phyloP scores from a whole-genome alignment of 2,329 filamentous ascomycete genomes.

The Calonectria honghensis region DNA sequence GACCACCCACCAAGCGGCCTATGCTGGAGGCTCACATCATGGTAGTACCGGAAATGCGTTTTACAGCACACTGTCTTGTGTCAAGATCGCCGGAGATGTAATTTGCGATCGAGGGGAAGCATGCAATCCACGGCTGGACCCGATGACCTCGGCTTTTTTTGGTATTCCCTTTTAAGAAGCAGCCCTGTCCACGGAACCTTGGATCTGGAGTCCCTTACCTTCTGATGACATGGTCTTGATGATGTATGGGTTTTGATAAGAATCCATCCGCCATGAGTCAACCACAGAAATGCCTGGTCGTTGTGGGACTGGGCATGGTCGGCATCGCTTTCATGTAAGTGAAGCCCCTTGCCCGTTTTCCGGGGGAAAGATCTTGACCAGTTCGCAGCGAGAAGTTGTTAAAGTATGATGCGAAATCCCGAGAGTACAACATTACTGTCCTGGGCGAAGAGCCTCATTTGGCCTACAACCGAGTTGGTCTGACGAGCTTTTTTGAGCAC shows the following conservation, averaged over 20 bases:
- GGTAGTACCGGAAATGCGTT: constrained; percentile 50
- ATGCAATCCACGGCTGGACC: constrained; percentile 36
- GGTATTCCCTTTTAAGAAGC: constrained; percentile 45
- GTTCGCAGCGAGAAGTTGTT: constrained; percentile 85
- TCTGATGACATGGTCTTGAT: not conserved
- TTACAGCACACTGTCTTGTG: constrained; percentile 41
- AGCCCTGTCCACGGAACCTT: constrained; percentile 21
- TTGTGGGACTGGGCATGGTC: constrained; percentile 95
- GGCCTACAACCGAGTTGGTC: constrained; percentile 92
- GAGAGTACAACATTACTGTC: constrained; percentile 88
- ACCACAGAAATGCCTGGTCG: constrained; percentile 79
- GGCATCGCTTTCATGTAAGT: constrained; percentile 90
- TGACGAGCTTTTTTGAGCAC: constrained; percentile 93
- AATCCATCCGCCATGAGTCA: constrained; percentile 43
- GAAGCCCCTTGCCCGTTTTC: not conserved
- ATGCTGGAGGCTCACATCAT: constrained; percentile 37
- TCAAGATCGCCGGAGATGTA: constrained; percentile 49
- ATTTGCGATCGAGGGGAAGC: constrained; percentile 47
- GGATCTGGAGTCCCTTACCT: not conserved
- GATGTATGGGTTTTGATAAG: constrained; percentile 19
- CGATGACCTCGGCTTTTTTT: constrained; percentile 31
- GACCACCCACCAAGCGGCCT: constrained; percentile 39
- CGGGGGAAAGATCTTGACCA: constrained; percentile 35
- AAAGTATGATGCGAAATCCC: constrained; percentile 84
- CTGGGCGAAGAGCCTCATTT: constrained; percentile 92